Conservation (phyloP, 441 rosid species). For the Croton setiger region DNA sequence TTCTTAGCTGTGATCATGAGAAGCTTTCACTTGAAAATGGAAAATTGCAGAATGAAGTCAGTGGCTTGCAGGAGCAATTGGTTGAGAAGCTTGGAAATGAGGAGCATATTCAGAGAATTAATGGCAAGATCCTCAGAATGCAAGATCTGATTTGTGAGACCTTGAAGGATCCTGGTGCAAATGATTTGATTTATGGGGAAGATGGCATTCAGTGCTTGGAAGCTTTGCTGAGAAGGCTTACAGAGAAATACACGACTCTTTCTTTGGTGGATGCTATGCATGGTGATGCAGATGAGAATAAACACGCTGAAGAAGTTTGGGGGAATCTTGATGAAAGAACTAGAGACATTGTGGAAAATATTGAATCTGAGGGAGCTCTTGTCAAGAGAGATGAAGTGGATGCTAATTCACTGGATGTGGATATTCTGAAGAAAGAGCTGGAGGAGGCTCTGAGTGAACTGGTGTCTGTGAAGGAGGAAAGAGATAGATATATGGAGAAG, state of each 20-base stretch:
- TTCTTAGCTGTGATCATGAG: constrained; percentile 43
- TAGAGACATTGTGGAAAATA: constrained; percentile 21
- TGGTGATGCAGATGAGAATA: constrained; percentile 31
- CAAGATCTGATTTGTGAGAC: constrained; percentile 60
- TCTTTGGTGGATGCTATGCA: constrained; percentile 31
- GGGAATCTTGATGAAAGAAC: constrained; percentile 26
- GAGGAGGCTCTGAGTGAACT: constrained; percentile 62
- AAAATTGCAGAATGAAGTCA: constrained; percentile 50
- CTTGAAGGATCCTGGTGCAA: constrained; percentile 48
- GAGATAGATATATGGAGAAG: constrained; percentile 58
- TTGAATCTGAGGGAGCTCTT: constrained; percentile 32
- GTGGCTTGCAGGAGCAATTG: constrained; percentile 53
- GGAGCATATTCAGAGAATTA: constrained; percentile 40
- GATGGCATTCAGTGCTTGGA: constrained; percentile 62
- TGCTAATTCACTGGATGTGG: constrained; percentile 38
- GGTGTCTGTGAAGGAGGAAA: constrained; percentile 62
- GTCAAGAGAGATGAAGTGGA: constrained; percentile 43
- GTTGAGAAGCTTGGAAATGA: constrained; percentile 52
- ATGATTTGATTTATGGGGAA: constrained; percentile 42
- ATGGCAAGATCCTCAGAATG: constrained; percentile 55
- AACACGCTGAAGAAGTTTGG: constrained; percentile 30
- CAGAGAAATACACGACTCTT: constrained; percentile 50
- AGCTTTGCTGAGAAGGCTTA: constrained; percentile 58
- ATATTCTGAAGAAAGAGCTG: constrained; percentile 63
- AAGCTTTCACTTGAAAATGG: constrained; percentile 52